Evolutionary conservation across 2,329 filamentous ascomycete species (phyloP).

Genomic region (Trichoderma semiorbis): DNA sequence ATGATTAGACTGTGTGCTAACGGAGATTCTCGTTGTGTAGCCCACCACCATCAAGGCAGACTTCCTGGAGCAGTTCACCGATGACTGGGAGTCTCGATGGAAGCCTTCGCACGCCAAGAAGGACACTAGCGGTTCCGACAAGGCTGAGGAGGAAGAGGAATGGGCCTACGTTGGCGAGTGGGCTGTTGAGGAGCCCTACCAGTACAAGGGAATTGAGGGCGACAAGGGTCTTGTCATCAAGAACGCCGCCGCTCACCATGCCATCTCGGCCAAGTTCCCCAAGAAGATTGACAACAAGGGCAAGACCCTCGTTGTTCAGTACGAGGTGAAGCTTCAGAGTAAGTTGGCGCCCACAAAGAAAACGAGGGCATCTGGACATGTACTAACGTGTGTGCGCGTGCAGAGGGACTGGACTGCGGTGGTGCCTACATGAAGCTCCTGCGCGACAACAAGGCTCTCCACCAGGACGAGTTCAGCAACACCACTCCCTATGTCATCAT

Average conservation of each 20-base stretch:
- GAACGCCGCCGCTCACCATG: slow-evolving; percentile 96
- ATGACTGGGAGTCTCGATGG: slow-evolving; percentile 93
- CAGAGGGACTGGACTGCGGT: slow-evolving; percentile 93
- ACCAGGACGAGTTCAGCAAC: slow-evolving; percentile 97
- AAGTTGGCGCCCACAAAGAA: slow-evolving; percentile 38
- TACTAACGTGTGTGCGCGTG: slow-evolving; percentile 8
- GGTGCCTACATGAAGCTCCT: slow-evolving; percentile 99
- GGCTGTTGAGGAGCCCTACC: slow-evolving; percentile 88
- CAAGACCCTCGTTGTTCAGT: slow-evolving; percentile 96
- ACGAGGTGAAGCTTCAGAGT: slow-evolving; percentile 99
- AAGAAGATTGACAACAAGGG: slow-evolving; percentile 96
- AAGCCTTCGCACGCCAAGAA: slow-evolving; percentile 96
- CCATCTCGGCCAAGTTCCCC: slow-evolving; percentile 98
- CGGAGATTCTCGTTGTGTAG: slow-evolving; percentile 45
- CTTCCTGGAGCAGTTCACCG: slow-evolving; percentile 98
- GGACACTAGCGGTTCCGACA: slow-evolving; percentile 67
- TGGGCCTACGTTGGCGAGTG: slow-evolving; percentile 98
- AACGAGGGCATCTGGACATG: neutral
- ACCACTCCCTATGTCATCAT: slow-evolving; percentile 98
- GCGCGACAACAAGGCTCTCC: slow-evolving; percentile 93
- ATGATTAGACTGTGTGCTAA: slow-evolving; percentile 13
- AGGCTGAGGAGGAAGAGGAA: slow-evolving; percentile 72
- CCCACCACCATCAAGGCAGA: slow-evolving; percentile 84
- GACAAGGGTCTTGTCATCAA: slow-evolving; percentile 98
- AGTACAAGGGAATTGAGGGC: slow-evolving; percentile 88